Evolutionary conservation across 495 filamentous ascomycete genomes (phyloP).

Genomic region (Aspergillus nanangensis): DNA sequence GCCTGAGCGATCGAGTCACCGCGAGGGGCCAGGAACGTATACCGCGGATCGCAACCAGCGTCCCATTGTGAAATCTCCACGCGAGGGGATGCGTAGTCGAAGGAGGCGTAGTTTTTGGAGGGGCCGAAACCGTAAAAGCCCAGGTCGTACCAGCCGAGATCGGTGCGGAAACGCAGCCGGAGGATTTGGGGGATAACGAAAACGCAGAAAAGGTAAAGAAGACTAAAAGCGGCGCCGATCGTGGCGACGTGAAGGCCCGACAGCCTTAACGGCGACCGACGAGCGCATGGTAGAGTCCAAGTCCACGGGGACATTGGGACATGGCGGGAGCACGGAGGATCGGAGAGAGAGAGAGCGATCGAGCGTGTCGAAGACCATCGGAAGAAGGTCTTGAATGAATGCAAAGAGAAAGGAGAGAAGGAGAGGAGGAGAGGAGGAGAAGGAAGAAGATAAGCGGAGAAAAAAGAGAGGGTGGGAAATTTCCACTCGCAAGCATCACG

Average conservation of each 20-base stretch:
- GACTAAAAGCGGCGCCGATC: conserved; percentile 8
- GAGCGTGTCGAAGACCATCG: too few species aligned
- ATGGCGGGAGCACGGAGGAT: conserved; percentile 14
- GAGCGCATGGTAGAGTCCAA: neutral
- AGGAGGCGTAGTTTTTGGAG: conserved; percentile 25
- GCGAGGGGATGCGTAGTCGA: conserved; percentile 27
- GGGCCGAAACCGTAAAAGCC: conserved; percentile 34
- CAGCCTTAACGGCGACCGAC: conserved; percentile 12
- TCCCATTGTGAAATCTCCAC: conserved; percentile 25
- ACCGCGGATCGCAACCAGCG: conserved; percentile 35
- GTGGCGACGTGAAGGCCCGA: conserved; percentile 12
- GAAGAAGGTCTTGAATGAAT: too few species aligned
- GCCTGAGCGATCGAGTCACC: conserved; percentile 37
- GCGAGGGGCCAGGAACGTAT: conserved; percentile 41
- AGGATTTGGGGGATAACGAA: conserved; percentile 26
- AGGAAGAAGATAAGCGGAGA: too few species aligned
- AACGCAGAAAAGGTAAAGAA: conserved; percentile 22
- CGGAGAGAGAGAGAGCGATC: neutral
- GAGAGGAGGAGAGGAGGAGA: too few species aligned
- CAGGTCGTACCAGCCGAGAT: conserved; percentile 31
- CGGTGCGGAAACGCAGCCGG: conserved; percentile 26
- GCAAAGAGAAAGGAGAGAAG: too few species aligned
- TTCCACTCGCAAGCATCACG: too few species aligned
- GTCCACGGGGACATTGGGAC: conserved; percentile 23
- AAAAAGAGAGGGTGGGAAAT: too few species aligned